Conservation (phyloP, 75 land plant species). For the Ceratopteris richardii region DNA sequence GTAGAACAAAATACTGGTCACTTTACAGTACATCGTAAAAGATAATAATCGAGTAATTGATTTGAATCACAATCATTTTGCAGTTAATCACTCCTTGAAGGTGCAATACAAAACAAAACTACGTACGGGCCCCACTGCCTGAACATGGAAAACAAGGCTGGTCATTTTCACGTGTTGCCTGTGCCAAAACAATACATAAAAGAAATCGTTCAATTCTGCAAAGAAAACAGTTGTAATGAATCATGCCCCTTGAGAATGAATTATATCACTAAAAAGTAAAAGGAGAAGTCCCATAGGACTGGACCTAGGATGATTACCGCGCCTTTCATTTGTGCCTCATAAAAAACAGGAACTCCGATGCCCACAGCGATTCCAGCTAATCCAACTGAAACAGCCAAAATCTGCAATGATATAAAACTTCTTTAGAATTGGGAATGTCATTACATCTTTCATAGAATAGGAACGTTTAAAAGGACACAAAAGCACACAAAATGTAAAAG, state of each 20-base stretch:
- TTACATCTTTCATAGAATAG: too few species aligned
- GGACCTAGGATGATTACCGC: constrained; percentile 32
- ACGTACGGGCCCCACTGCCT: constrained; percentile 88
- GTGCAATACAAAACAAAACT: too few species aligned
- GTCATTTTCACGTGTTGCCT: constrained; percentile 77
- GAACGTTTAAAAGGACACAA: too few species aligned
- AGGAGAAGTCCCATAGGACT: too few species aligned
- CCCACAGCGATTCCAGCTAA: constrained; percentile 80
- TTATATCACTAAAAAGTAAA: too few species aligned
- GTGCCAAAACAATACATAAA: constrained; percentile 2
- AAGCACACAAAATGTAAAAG: too few species aligned
- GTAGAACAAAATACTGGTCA: constrained; percentile 10
- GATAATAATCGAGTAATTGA: not conserved
- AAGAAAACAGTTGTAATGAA: too few species aligned
- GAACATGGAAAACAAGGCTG: constrained; percentile 98
- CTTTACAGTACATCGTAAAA: not conserved
- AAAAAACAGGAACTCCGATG: constrained; percentile 89
- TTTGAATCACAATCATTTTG: not conserved
- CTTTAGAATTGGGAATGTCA: too few species aligned
- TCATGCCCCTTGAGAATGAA: too few species aligned
- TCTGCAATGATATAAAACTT: constrained; percentile 31
- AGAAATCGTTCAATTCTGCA: too few species aligned
- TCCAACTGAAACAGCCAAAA: constrained; percentile 88
- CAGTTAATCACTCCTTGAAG: too few species aligned
- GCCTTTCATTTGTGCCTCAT: constrained; percentile 79